Percentiles rank a stretch among this genome's conserved stretches.
phyloP scores from a whole-genome alignment of 768 basidiomycete genomes.

The Calvatia gigantea region DNA sequence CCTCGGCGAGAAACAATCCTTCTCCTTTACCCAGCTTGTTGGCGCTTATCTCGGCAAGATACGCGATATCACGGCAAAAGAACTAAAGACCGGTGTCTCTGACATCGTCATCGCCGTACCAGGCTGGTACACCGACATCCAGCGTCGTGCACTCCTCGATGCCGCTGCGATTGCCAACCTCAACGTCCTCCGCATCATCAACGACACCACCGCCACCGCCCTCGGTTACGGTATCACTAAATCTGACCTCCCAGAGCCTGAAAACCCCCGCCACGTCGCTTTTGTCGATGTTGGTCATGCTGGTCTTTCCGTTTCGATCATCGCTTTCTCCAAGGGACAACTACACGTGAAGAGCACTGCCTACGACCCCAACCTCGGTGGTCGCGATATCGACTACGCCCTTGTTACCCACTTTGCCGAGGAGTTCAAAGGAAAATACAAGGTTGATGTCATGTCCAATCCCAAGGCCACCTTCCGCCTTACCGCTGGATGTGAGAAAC shows the following conservation, averaged over 20 bases:
- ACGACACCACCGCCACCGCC: conserved; percentile 93
- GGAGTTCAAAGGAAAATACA: conserved; percentile 97
- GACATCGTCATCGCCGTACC: conserved; percentile 97
- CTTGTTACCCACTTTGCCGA: conserved; percentile 85
- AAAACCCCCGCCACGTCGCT: conserved; percentile 79
- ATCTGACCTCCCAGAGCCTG: conserved; percentile 86
- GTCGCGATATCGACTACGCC: conserved; percentile 93
- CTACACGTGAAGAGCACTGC: conserved; percentile 84
- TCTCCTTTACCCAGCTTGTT: conserved; percentile 89
- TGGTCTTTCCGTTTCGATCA: conserved; percentile 79
- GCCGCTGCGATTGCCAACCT: conserved; percentile 88
- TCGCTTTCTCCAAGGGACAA: conserved; percentile 93
- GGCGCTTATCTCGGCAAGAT: conserved; percentile 89
- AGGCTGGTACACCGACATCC: conserved; percentile 94
- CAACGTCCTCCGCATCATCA: conserved; percentile 91
- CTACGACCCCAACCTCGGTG: conserved; percentile 91
- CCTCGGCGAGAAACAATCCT: conserved; percentile 73
- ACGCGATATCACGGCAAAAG: conserved; percentile 78
- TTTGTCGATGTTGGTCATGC: conserved; percentile 98
- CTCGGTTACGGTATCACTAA: conserved; percentile 99
- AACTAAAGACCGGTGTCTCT: conserved; percentile 82
- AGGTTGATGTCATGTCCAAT: conserved; percentile 89
- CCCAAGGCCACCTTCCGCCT: conserved; percentile 95
- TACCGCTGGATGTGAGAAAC: conserved; percentile 80
- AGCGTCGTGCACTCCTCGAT: conserved; percentile 86